Evolutionary conservation across 1,284 basidiomycete genomes (phyloP).

Genomic region (Cryptococcus depauperatus): DNA sequence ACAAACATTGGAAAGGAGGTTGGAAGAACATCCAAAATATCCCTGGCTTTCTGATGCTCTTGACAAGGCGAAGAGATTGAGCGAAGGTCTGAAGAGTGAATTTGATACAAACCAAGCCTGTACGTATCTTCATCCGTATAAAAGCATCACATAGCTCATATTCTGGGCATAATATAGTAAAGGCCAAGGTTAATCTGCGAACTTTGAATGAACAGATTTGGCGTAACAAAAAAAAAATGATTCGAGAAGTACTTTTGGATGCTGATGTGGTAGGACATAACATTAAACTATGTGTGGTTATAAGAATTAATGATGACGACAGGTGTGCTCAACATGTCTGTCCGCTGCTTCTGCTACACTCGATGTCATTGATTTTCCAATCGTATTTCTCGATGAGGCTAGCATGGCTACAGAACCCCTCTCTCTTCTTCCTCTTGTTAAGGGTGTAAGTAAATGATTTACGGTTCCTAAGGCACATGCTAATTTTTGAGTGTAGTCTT

Average conservation of each 20-base stretch:
- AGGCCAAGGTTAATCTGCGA: neutral
- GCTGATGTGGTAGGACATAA: slow-evolving; percentile 62
- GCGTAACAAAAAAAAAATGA: neutral
- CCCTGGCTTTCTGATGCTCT: slow-evolving; percentile 44
- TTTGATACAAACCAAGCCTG: no score
- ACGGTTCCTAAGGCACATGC: neutral
- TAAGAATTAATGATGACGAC: neutral
- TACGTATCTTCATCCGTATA: no score
- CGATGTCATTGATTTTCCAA: slow-evolving; percentile 69
- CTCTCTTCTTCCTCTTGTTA: slow-evolving; percentile 75
- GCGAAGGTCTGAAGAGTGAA: neutral
- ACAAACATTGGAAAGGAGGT: slow-evolving; percentile 60
- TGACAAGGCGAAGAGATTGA: slow-evolving; percentile 15
- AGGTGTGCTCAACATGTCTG: slow-evolving; percentile 79
- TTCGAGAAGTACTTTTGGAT: slow-evolving; percentile 52
- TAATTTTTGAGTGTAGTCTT: slow-evolving; percentile 49
- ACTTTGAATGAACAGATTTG: neutral
- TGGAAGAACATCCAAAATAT: slow-evolving; percentile 57
- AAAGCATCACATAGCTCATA: no score
- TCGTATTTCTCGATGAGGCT: slow-evolving; percentile 90
- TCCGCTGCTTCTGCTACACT: slow-evolving; percentile 53
- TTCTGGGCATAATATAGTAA: no score
- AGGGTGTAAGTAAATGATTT: slow-evolving; percentile 57
- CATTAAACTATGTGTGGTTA: neutral
- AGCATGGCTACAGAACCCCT: slow-evolving; percentile 93